Evolutionary conservation across 345 rosid genomes (phyloP).

Genomic region (Eucalyptus erythrocorys): DNA sequence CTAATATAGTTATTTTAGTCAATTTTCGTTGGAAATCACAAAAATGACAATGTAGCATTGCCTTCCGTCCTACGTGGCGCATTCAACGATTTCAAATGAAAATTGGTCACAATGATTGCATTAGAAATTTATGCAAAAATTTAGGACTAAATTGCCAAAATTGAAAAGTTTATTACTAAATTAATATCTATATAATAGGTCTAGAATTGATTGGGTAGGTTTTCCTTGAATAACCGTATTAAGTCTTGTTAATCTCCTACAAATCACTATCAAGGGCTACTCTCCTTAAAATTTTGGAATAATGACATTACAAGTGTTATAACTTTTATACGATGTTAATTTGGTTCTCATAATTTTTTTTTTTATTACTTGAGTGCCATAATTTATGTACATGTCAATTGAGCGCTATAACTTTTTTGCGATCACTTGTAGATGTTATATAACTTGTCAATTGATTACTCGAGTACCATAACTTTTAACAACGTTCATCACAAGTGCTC

Average conservation of each 20-base stretch:
- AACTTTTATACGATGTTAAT: no score
- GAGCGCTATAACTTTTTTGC: no score
- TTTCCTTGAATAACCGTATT: background rate
- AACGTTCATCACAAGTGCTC: background rate
- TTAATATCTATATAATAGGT: background rate
- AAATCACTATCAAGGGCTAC: background rate
- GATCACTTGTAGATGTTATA: background rate
- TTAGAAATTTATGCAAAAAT: no score
- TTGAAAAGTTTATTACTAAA: accelerated
- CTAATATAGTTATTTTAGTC: background rate
- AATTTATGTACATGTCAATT: no score
- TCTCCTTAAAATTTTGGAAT: background rate
- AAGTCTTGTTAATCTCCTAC: background rate
- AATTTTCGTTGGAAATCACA: no score
- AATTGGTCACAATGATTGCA: accelerated
- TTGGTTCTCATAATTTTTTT: background rate
- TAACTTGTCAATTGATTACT: background rate
- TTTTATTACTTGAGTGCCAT: background rate
- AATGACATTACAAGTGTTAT: background rate
- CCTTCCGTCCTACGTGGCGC: background rate
- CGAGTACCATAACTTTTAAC: background rate
- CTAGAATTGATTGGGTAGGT: background rate
- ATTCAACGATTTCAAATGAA: background rate
- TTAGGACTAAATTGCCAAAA: background rate
- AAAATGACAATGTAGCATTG: background rate